Base-by-base conservation (phyloP, 2,329 filamentous ascomycete species). In the Exserohilum turcica region DNA sequence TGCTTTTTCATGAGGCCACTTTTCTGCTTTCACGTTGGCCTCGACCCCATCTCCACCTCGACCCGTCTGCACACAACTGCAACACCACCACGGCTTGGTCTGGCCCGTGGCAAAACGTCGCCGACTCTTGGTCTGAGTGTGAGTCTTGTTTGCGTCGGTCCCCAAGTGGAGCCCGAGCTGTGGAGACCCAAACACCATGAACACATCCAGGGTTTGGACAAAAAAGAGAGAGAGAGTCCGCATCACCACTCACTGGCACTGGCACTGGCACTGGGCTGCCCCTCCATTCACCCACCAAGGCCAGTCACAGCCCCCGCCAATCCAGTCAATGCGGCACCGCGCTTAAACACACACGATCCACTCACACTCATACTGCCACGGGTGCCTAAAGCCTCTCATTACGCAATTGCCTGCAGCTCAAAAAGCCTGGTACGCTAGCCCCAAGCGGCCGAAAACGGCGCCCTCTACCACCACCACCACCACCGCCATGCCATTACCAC, bases 331-430 rank as follows among this genome's bases (percentile, higher is more conserved):
- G n/a, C n/a, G n/a, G n/a, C n/a, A n/a, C n/a, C n/a, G n/a, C n/a
- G n/a, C n/a, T n/a, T n/a, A n/a, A n/a, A n/a, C n/a, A n/a, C n/a
- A n/a, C n/a, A n/a, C n/a, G 36, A 24, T 24, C 10, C 29, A 36
- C 6, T 36, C 13, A 12, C 7, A 31, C 27, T 12, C 10, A 38
- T 44, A 29, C 31, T n/a, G n/a, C 50, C 45, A 44, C 40, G 12
- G 12, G 28, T 40, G 35, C 18, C 38, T 27, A 7, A 39, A 35
- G 31, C 12, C 35, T 19, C 33, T 47, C 19, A 52, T 66, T 64
- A 63, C 59, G 57, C 59, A 64, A 65, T 51, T 48, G 12, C 50
- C 60, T 44, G 38, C 57, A 60, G 57, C 45, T 46, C 59, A 48
- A 47, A 36, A 58, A 32, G 44, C 27, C 36, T 36, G 46, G 49